These are phyloP conservation scores for Rosa hybrid DNA, from an alignment of 331 rosid genomes.

Conservation along the genomic window DNA sequence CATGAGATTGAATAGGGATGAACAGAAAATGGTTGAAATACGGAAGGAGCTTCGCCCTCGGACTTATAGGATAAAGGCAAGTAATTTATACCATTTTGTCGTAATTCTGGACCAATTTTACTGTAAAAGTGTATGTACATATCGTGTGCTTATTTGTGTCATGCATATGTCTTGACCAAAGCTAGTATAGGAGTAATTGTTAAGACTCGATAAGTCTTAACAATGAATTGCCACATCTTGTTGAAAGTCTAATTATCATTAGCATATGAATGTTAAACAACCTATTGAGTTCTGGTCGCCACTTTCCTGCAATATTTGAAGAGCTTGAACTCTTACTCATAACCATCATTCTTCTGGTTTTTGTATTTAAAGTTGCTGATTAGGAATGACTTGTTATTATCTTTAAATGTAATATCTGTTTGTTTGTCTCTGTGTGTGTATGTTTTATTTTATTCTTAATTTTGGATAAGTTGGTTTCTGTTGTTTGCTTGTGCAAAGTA, in stretches of 20 bases:
- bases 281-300: neutral
- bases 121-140: conserved; percentile 15
- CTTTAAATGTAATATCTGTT: neutral
- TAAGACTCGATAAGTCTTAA: neutral
- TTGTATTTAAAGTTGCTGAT: neutral
- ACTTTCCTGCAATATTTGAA: neutral
- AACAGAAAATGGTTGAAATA: conserved; percentile 87
- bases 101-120: neutral
- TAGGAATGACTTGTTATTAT: neutral
- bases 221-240: neutral
- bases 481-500: neutral
- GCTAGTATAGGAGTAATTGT: neutral
- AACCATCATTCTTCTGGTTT: neutral
- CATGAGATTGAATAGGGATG: conserved; percentile 81
- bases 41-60: conserved; percentile 92
- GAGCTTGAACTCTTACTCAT: neutral
- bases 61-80: conserved; percentile 77
- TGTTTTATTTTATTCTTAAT: neutral
- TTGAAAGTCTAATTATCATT: neutral
- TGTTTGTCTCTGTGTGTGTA: neutral
- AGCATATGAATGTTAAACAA: neutral
- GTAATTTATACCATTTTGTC: conserved; percentile 29
- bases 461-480: neutral
- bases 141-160: neutral
- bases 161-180: conserved; percentile 16